phyloP scores from a whole-genome alignment of 306 rosid genomes.

The Abrus pulchellus region DNA sequence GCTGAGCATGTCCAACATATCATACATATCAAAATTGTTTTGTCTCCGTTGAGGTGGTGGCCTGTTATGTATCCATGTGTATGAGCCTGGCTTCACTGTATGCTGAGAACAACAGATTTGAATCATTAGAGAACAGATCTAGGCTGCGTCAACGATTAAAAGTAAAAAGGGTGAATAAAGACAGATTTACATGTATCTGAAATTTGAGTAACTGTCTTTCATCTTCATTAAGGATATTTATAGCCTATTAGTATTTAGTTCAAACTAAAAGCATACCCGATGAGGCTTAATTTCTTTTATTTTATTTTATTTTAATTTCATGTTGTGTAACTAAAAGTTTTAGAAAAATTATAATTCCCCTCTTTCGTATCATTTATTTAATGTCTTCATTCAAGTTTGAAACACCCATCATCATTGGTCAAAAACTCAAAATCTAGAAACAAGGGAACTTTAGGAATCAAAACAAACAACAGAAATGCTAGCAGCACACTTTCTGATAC shows the following conservation, averaged over 20 bases:
- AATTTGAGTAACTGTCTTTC: neutral
- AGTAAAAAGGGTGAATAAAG: neutral
- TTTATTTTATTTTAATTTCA: neutral
- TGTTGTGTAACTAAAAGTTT: neutral
- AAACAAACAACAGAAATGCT: neutral
- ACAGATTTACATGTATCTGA: neutral
- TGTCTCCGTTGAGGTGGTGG: constrained; percentile 53
- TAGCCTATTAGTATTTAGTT: constrained; percentile 20
- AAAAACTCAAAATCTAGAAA: neutral
- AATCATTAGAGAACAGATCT: constrained; percentile 10
- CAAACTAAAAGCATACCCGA: neutral
- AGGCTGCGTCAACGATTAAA: neutral
- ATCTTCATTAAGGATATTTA: neutral
- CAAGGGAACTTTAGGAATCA: constrained; percentile 4
- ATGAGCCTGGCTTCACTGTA: constrained; percentile 59
- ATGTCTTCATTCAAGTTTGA: neutral
- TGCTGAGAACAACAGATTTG: constrained; percentile 55
- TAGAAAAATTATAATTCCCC: neutral
- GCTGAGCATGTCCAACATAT: constrained; percentile 50
- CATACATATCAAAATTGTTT: constrained; percentile 38
- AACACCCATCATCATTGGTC: neutral
- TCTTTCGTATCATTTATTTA: constrained; percentile 3
- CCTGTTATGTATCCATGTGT: constrained; percentile 49
- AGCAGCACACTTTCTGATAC: no score
- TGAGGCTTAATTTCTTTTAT: neutral